phyloP scores from a whole-genome alignment of 805 yeast genomes.

The Pichia rugopelliculosa region DNA sequence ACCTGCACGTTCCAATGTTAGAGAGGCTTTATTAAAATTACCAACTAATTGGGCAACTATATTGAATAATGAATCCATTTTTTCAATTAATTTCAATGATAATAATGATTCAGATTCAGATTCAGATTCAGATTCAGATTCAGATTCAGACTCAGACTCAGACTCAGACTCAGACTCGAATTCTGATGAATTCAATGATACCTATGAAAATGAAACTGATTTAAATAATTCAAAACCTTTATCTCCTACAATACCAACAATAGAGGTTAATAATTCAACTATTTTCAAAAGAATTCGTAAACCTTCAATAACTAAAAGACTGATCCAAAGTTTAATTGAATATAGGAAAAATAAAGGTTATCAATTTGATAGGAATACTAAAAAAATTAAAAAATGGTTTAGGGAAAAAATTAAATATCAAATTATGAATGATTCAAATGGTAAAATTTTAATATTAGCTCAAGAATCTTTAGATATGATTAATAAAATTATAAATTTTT shows the following conservation, averaged over 20 bases:
- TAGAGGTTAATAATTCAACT: slow-evolving; percentile 6
- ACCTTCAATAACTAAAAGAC: slow-evolving; percentile 20
- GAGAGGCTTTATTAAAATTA: slow-evolving; percentile 66
- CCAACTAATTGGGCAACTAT: slow-evolving; percentile 64
- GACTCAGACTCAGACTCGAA: too few relatives aligned
- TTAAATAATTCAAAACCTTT: not conserved
- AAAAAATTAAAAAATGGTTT: slow-evolving; percentile 20
- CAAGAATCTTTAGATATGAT: slow-evolving; percentile 88
- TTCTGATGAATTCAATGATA: slow-evolving; percentile 11
- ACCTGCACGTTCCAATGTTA: slow-evolving; percentile 71
- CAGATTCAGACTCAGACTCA: too few relatives aligned
- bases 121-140: slow-evolving; percentile 14
- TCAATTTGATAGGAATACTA: slow-evolving; percentile 9
- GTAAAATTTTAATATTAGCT: slow-evolving; percentile 72
- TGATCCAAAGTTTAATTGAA: slow-evolving; percentile 24
- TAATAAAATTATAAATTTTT: slow-evolving; percentile 70
- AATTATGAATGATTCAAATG: slow-evolving; percentile 42
- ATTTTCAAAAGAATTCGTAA: slow-evolving; percentile 11
- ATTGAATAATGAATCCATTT: slow-evolving; percentile 13
- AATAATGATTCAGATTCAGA: slow-evolving; percentile 10
- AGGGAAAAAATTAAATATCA: slow-evolving; percentile 23
- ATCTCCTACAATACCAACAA: slow-evolving; percentile 4
- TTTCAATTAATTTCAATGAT: slow-evolving; percentile 14
- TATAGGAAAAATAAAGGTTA: slow-evolving; percentile 16
- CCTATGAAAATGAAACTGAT: slow-evolving; percentile 16